These are phyloP conservation scores for Cunninghamia lanceolata DNA, from an alignment of 75 land plant genomes.

Conservation along the genomic window DNA sequence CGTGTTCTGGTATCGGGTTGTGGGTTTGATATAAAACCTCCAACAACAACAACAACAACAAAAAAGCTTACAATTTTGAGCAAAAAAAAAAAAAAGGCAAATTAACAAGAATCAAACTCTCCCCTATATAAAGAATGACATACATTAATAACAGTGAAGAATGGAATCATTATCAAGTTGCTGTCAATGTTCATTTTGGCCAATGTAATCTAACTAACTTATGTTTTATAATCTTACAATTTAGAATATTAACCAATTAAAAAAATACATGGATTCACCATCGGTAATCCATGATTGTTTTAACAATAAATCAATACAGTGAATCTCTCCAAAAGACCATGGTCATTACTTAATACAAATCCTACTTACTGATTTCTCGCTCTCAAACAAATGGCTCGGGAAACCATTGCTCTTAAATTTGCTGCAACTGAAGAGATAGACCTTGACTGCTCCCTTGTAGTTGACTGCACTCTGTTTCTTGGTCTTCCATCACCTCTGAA, in stretches of 20 bases:
- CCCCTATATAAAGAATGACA: too few relatives aligned
- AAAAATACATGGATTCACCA: neutral
- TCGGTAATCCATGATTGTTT: neutral
- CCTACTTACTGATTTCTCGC: conserved; percentile 14
- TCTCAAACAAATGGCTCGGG: conserved; percentile 44
- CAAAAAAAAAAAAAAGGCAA: too few relatives aligned
- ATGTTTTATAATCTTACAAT: neutral
- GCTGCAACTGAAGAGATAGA: conserved; percentile 38
- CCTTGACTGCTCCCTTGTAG: conserved; percentile 13
- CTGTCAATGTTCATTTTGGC: neutral
- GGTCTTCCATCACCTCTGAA: conserved; percentile 13
- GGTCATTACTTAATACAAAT: conserved; percentile 16
- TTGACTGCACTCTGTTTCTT: conserved; percentile 6
- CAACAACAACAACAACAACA: too few relatives aligned
- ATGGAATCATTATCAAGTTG: too few relatives aligned
- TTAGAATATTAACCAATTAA: too few relatives aligned
- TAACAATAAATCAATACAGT: neutral
- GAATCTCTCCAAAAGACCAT: neutral
- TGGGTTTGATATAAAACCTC: too few relatives aligned
- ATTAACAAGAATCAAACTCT: too few relatives aligned
- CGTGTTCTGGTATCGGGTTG: too few relatives aligned
- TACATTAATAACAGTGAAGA: too few relatives aligned
- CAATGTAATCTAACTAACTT: neutral
- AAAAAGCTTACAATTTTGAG: too few relatives aligned
- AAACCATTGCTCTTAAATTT: conserved; percentile 64